These are phyloP conservation scores for Thalia dealbata DNA, from an alignment of 176 grass and related monocot genomes.

Conservation along the genomic window DNA sequence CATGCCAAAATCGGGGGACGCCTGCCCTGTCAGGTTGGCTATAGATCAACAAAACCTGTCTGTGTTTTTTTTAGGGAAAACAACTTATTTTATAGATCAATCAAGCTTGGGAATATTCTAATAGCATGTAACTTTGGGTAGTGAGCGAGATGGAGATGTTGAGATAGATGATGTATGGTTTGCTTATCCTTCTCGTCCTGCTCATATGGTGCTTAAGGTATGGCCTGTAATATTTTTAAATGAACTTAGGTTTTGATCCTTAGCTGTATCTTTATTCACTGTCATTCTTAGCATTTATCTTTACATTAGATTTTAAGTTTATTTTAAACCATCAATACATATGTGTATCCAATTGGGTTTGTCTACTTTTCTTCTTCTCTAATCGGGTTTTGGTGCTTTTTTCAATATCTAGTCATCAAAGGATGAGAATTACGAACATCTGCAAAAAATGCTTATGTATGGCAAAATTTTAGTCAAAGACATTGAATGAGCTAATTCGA, in stretches of 20 bases:
- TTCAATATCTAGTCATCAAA: background rate
- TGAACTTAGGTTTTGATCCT: background rate
- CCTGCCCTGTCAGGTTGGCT: conserved; percentile 60
- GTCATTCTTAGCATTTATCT: too few species aligned
- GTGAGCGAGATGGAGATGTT: conserved; percentile 71
- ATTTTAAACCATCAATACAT: background rate
- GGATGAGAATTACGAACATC: background rate
- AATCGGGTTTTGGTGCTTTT: background rate
- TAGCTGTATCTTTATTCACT: background rate
- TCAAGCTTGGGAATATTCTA: conserved; percentile 8
- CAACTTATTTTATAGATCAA: too few species aligned
- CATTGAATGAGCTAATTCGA: background rate
- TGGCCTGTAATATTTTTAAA: background rate
- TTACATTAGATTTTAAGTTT: too few species aligned
- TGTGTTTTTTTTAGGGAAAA: too few species aligned
- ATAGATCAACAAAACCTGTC: background rate
- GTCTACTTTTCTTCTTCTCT: background rate
- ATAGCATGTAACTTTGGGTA: conserved; percentile 25
- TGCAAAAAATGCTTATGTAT: background rate
- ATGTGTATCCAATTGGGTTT: background rate
- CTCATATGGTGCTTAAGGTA: conserved; percentile 99
- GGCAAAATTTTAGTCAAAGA: background rate
- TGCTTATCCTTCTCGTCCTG: conserved; percentile 89
- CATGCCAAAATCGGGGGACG: conserved; percentile 57
- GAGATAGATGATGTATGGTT: conserved; percentile 97